Evolutionary conservation across 352 stramenopile species (phyloP).

Genomic region (Pythium vanterpoolii): DNA sequence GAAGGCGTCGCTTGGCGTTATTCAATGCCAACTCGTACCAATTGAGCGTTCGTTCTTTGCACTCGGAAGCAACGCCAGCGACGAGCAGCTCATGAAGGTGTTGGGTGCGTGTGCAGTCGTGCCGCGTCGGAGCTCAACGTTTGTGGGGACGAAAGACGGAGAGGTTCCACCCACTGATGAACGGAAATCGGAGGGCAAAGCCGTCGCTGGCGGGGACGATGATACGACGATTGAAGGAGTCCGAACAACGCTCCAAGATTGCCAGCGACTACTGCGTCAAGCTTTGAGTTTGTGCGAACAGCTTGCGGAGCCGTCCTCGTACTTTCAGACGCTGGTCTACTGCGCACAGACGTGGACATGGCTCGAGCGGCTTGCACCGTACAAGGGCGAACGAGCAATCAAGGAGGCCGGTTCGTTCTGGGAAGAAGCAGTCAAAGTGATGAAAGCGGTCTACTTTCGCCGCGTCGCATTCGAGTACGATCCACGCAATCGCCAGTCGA

Average conservation of each 20-base stretch:
- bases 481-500: constrained; percentile 13
- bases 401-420: constrained; percentile 76
- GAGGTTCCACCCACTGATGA: not conserved
- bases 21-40: constrained; percentile 62
- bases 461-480: constrained; percentile 67
- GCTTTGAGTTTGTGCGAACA: constrained; percentile 66
- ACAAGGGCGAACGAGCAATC: constrained; percentile 73
- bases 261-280: constrained; percentile 61
- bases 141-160: constrained; percentile 11
- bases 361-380: constrained; percentile 69
- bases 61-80: constrained; percentile 59
- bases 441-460: constrained; percentile 78
- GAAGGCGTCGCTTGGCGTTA: constrained; percentile 68
- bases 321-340: constrained; percentile 56
- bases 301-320: constrained; percentile 50
- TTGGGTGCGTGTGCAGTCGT: constrained; percentile 18
- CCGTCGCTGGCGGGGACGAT: constrained; percentile 9
- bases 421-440: constrained; percentile 71
- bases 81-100: constrained; percentile 48
- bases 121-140: constrained; percentile 13
- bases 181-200: not conserved
- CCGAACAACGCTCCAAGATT: constrained; percentile 52
- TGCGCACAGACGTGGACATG: constrained; percentile 76
- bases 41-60: constrained; percentile 70
- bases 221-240: constrained; percentile 58